Conservation (phyloP, 257 asterid species). For the Nicotiana obtusifolia region DNA sequence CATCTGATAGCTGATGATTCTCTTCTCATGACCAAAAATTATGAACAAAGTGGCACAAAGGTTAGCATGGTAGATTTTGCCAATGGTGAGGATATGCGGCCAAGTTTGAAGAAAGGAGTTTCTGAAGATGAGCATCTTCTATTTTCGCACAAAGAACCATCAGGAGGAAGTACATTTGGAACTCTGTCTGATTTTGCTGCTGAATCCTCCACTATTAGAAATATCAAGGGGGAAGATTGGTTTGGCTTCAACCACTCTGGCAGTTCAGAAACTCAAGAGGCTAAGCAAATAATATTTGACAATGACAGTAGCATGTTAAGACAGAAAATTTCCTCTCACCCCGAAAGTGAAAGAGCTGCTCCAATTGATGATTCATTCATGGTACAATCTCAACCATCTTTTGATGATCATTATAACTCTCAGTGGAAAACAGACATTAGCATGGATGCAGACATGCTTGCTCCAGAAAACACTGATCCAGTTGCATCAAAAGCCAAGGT, state of each 20-base stretch:
- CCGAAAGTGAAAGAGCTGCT: conserved; percentile 28
- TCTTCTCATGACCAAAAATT: conserved; percentile 35
- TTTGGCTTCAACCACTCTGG: conserved; percentile 41
- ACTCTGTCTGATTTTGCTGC: conserved; percentile 40
- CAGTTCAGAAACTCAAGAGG: conserved; percentile 19
- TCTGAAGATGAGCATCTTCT: conserved; percentile 38
- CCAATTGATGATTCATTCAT: conserved; percentile 71
- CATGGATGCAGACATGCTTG: conserved; percentile 45
- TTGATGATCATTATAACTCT: conserved; percentile 32
- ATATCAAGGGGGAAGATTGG: conserved; percentile 55
- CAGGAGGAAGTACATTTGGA: conserved; percentile 20
- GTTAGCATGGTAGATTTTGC: conserved; percentile 32
- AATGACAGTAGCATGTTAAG: conserved; percentile 18
- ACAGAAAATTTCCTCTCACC: conserved; percentile 20
- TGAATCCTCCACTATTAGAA: conserved; percentile 40
- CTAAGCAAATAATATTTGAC: conserved; percentile 25
- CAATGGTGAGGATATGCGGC: conserved; percentile 37
- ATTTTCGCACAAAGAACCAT: conserved; percentile 26
- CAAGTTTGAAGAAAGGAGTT: conserved; percentile 33
- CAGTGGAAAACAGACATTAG: conserved; percentile 61
- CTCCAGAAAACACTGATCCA: conserved; percentile 17
- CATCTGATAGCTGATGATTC: conserved; percentile 43
- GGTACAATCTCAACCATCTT: conserved; percentile 44
- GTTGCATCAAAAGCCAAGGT: conserved; percentile 15
- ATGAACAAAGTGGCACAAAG: conserved; percentile 28